Conservation (phyloP, 192 early-diverging fungal species). For the Backusella morwellensis region DNA sequence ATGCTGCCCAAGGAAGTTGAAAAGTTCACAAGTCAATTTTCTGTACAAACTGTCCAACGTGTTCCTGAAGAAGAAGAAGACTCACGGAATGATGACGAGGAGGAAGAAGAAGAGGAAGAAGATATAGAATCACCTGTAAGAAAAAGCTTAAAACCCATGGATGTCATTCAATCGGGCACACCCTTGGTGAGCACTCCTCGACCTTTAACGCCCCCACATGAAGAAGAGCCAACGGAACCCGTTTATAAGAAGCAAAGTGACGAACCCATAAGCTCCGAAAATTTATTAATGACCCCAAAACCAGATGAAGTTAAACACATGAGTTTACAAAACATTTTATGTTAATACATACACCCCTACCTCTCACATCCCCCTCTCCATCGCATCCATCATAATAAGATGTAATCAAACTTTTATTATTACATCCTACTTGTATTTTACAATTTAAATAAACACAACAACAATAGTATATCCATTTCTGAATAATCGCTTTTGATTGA, state of each 20-base stretch:
- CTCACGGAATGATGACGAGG: background rate
- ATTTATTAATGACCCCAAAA: background rate
- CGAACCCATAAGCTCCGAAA: background rate
- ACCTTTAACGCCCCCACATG: background rate
- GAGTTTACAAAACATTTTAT: slow-evolving; percentile 5
- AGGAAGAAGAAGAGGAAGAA: background rate
- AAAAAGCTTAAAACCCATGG: slow-evolving; percentile 14
- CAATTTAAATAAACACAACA: background rate
- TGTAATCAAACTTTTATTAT: background rate
- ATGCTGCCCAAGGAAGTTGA: slow-evolving; percentile 35
- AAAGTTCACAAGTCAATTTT: slow-evolving; percentile 32
- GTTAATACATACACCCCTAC: background rate
- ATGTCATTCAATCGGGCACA: slow-evolving; percentile 5
- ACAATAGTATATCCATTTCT: background rate
- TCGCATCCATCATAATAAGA: background rate
- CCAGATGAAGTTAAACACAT: slow-evolving; percentile 11
- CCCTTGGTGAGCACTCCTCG: background rate
- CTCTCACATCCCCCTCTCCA: background rate
- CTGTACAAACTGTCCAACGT: background rate
- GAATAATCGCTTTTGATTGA: too few relatives aligned
- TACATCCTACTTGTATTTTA: background rate
- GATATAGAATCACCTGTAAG: background rate
- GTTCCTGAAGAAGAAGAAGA: slow-evolving; percentile 9
- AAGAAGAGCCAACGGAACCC: background rate
- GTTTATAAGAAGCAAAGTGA: background rate